phyloP scores from a whole-genome alignment of 805 yeast species.

The Kodamaea hsintzibuensis region DNA sequence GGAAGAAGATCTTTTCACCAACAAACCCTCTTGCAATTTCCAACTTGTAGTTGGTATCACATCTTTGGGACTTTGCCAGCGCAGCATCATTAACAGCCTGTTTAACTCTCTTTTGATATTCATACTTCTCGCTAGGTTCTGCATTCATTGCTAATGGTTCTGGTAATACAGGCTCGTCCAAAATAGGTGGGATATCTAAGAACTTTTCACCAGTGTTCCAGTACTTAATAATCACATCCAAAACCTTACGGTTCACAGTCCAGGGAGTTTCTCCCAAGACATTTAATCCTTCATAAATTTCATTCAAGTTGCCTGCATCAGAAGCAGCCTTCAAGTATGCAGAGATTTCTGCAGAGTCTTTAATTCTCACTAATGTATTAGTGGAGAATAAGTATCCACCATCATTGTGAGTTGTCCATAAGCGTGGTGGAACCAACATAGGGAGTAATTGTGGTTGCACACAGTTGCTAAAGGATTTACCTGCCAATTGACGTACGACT shows the following conservation, averaged over 20 bases:
- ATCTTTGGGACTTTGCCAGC: conserved; percentile 78
- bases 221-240: conserved; percentile 65
- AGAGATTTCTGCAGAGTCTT: conserved; percentile 82
- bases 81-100: conserved; percentile 60
- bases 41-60: conserved; percentile 89
- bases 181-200: conserved; percentile 64
- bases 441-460: conserved; percentile 88
- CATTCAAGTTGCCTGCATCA: conserved; percentile 60
- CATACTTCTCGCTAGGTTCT: conserved; percentile 70
- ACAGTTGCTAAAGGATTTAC: conserved; percentile 61
- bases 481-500: conserved; percentile 64
- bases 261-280: conserved; percentile 87
- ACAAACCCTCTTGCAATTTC: conserved; percentile 92
- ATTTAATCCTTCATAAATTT: conserved; percentile 78
- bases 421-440: conserved; percentile 87
- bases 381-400: conserved; percentile 83
- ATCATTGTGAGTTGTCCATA: conserved; percentile 77
- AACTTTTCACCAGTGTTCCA: conserved; percentile 87
- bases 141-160: conserved; percentile 58
- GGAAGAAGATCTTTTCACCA: conserved; percentile 75
- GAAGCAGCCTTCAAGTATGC: conserved; percentile 89
- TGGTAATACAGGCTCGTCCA: conserved; percentile 47
- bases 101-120: conserved; percentile 66
- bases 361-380: conserved; percentile 68
- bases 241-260: conserved; percentile 80